These are phyloP conservation scores for Lactifluus subvellereus DNA, from an alignment of 768 basidiomycete species.

Conservation along the genomic window DNA sequence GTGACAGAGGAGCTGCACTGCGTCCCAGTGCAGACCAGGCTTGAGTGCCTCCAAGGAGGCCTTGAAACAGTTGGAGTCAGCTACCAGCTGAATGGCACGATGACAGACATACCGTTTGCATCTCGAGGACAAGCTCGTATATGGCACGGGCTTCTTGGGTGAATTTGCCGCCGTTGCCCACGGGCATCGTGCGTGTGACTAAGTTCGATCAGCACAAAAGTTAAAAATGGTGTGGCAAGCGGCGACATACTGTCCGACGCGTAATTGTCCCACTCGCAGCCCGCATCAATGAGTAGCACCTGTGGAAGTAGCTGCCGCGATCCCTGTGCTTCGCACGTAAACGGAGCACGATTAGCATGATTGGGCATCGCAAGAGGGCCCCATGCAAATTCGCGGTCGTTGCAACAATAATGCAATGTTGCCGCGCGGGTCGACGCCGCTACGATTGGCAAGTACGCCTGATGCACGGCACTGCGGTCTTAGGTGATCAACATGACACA, in stretches of 20 bases:
- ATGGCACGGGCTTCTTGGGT: slow-evolving; percentile 75
- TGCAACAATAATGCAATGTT: slow-evolving; percentile 93
- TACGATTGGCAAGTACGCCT: slow-evolving; percentile 91
- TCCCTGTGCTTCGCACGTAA: slow-evolving; percentile 38
- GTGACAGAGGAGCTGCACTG: slow-evolving; percentile 79
- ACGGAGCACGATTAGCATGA: slow-evolving; percentile 45
- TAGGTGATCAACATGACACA: background rate
- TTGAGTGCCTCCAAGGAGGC: slow-evolving; percentile 61
- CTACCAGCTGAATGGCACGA: background rate
- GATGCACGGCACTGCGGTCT: slow-evolving; percentile 59
- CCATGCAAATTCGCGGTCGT: slow-evolving; percentile 83
- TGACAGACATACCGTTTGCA: slow-evolving; percentile 66
- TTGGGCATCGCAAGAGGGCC: slow-evolving; percentile 59
- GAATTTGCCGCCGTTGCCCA: slow-evolving; percentile 93
- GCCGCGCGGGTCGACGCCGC: slow-evolving; percentile 83
- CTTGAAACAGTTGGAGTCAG: slow-evolving; percentile 32
- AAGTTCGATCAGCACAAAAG: slow-evolving; percentile 29
- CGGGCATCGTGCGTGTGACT: slow-evolving; percentile 74
- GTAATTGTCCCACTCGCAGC: slow-evolving; percentile 80
- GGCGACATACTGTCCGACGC: slow-evolving; percentile 50
- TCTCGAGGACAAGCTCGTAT: slow-evolving; percentile 80
- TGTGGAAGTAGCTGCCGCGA: slow-evolving; percentile 44
- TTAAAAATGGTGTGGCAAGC: background rate
- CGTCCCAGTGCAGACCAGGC: slow-evolving; percentile 88
- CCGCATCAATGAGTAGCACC: slow-evolving; percentile 89